phyloP scores from a whole-genome alignment of 2,329 filamentous ascomycete genomes.

The Mollisia scopiformis region DNA sequence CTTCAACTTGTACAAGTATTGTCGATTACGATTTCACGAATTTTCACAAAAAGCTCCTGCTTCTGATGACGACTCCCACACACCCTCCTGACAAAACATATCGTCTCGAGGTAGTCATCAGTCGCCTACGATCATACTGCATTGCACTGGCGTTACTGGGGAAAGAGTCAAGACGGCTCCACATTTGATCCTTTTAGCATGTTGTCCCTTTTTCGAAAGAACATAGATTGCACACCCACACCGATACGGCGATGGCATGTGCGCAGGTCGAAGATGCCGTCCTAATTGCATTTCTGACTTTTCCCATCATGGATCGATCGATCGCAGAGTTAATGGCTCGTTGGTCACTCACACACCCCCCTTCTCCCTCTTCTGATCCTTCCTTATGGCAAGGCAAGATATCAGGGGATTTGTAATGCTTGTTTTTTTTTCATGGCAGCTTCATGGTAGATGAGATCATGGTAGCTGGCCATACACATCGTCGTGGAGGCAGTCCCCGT shows the following conservation, averaged over 20 bases:
- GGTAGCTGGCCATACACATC: not conserved
- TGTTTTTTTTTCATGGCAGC: not conserved
- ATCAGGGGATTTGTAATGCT: conserved; percentile 1
- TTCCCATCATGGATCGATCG: too few species aligned
- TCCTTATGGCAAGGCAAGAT: conserved; percentile 4
- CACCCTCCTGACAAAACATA: conserved; percentile 24
- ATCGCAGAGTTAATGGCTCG: conserved; percentile 16
- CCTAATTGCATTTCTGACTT: conserved; percentile 40
- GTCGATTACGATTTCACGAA: conserved; percentile 37
- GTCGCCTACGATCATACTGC: conserved; percentile 28
- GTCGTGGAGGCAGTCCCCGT: conserved; percentile 11
- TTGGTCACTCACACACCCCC: conserved; percentile 9
- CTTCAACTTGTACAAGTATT: conserved; percentile 36
- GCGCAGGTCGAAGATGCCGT: conserved; percentile 46
- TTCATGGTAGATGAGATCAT: not conserved
- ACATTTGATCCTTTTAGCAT: conserved; percentile 36
- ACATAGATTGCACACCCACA: conserved; percentile 39
- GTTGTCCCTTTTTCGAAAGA: conserved; percentile 29
- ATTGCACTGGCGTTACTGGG: conserved; percentile 37
- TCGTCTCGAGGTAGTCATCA: conserved; percentile 30
- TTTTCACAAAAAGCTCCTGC: conserved; percentile 31
- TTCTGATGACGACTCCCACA: conserved; percentile 21
- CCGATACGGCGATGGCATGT: conserved; percentile 41
- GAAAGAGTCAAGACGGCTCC: conserved; percentile 32
- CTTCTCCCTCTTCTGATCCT: conserved; percentile 7